These are phyloP conservation scores for Caryopteris hybrid DNA, from an alignment of 305 asterid species.

Conservation along the genomic window DNA sequence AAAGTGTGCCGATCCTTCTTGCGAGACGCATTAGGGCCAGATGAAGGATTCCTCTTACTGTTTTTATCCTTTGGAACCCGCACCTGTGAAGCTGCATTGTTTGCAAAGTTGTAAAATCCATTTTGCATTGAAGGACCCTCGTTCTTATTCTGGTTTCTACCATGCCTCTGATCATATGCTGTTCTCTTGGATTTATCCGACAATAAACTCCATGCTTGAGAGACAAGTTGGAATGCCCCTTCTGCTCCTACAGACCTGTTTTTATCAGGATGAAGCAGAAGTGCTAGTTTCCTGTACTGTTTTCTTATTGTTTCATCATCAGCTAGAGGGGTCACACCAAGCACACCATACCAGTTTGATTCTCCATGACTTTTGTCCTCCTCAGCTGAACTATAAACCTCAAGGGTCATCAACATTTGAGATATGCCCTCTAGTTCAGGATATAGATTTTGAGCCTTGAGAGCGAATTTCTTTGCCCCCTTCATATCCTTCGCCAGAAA, in stretches of 20 bases:
- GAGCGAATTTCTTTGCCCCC: slow-evolving; percentile 66
- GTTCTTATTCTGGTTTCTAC: slow-evolving; percentile 19
- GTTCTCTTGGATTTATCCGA: slow-evolving; percentile 54
- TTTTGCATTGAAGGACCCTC: slow-evolving; percentile 44
- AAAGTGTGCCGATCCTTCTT: slow-evolving; percentile 51
- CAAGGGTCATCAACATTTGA: slow-evolving; percentile 64
- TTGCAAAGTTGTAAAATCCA: slow-evolving; percentile 56
- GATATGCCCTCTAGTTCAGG: slow-evolving; percentile 73
- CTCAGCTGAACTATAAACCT: slow-evolving; percentile 58
- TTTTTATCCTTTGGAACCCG: slow-evolving; percentile 39
- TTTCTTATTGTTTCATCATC: slow-evolving; percentile 67
- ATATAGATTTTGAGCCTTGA: slow-evolving; percentile 59
- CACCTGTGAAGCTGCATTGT: slow-evolving; percentile 32
- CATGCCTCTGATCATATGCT: slow-evolving; percentile 45
- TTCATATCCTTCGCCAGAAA: slow-evolving; percentile 49
- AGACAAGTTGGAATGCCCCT: slow-evolving; percentile 65
- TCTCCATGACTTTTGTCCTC: slow-evolving; percentile 48
- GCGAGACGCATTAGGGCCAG: slow-evolving; percentile 31
- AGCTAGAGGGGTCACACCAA: slow-evolving; percentile 65
- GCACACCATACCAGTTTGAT: slow-evolving; percentile 70
- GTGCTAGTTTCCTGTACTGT: slow-evolving; percentile 71
- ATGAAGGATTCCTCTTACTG: slow-evolving; percentile 29
- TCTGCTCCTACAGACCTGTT: slow-evolving; percentile 70
- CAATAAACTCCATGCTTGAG: slow-evolving; percentile 77
- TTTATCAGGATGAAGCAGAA: slow-evolving; percentile 81